These are phyloP conservation scores for Phytophthora macrochlamydospora DNA, from an alignment of 352 stramenopile genomes.

Conservation along the genomic window DNA sequence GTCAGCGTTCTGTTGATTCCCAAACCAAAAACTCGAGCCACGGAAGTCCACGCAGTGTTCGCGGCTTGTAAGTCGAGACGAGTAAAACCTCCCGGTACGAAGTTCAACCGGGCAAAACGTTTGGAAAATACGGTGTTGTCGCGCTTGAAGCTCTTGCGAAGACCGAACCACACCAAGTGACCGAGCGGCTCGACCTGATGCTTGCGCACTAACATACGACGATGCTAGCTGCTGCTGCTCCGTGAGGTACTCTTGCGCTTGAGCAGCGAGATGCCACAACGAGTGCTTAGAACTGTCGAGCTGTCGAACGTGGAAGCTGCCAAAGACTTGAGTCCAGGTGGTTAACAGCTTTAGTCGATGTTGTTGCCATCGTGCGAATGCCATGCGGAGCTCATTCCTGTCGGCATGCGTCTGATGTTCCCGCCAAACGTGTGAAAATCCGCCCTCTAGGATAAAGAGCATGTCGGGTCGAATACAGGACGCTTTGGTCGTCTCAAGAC, in stretches of 20 bases:
- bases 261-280: conserved; percentile 50
- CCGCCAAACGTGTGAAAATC: conserved; percentile 35
- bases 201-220: conserved; percentile 16
- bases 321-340: conserved; percentile 51
- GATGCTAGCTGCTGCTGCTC: conserved; percentile 43
- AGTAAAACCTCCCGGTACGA: conserved; percentile 34
- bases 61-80: conserved; percentile 30
- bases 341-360: conserved; percentile 55
- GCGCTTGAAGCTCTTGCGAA: conserved; percentile 23
- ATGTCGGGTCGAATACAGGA: conserved; percentile 45
- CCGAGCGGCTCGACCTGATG: conserved; percentile 17
- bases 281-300: conserved; percentile 42
- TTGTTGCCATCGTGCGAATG: conserved; percentile 47
- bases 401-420: conserved; percentile 7
- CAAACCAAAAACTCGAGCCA: conserved; percentile 47
- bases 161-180: conserved; percentile 41
- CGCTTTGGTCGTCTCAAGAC: conserved; percentile 8
- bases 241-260: conserved; percentile 30
- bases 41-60: conserved; percentile 53
- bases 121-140: conserved; percentile 43
- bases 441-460: conserved; percentile 56
- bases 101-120: conserved; percentile 73
- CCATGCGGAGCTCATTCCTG: conserved; percentile 16
- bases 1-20: conserved; percentile 36
- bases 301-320: conserved; percentile 53